Percentiles rank a stretch among this genome's conserved stretches.
phyloP scores from a whole-genome alignment of 495 filamentous ascomycete species.

The Aspergillus avenaceus region DNA sequence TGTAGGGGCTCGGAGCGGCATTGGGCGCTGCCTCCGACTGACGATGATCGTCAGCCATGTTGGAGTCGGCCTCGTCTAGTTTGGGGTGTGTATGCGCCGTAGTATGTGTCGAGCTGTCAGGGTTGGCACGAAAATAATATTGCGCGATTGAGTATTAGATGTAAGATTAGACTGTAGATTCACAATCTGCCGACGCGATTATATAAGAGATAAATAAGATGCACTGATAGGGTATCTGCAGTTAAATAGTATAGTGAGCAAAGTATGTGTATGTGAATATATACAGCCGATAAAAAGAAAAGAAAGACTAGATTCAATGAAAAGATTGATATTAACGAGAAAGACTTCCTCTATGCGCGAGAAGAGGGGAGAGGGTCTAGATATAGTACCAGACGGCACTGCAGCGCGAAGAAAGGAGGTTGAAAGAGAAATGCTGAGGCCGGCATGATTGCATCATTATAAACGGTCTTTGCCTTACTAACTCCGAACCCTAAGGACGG shows the following conservation, averaged over 20 bases:
- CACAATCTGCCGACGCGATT: background rate
- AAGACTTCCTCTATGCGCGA: background rate
- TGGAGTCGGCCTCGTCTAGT: background rate
- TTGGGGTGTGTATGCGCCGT: background rate
- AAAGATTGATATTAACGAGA: background rate
- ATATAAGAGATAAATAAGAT: background rate
- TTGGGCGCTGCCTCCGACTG: conserved; percentile 3
- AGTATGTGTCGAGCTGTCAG: background rate
- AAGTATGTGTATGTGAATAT: conserved; percentile 2
- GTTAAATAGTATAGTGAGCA: background rate
- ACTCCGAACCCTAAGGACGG: background rate
- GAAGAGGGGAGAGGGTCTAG: conserved; percentile 2
- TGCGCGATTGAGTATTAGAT: background rate
- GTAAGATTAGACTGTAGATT: background rate
- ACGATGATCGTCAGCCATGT: conserved; percentile 8
- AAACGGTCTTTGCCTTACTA: background rate
- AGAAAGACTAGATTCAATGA: background rate
- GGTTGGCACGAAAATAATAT: background rate
- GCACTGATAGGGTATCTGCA: background rate
- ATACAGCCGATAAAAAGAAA: background rate
- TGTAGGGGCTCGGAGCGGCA: background rate
- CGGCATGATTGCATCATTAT: conserved; percentile 5
- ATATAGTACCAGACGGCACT: conserved; percentile 9
- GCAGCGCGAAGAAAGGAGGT: background rate
- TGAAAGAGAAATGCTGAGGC: background rate